Conservation (phyloP, 306 rosid genomes). For the Trifolium subterraneum region DNA sequence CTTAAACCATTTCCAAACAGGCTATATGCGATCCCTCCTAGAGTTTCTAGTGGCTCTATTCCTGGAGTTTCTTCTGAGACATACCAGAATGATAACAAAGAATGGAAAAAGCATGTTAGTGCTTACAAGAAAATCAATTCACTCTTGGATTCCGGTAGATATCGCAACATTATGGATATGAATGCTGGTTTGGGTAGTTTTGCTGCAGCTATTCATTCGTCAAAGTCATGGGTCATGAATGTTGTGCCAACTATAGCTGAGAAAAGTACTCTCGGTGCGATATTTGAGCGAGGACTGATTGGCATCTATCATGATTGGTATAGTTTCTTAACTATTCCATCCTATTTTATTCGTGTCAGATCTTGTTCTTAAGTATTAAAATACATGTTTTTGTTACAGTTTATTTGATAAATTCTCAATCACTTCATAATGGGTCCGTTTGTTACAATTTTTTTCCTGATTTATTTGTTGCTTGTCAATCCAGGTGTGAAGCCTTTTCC, state of each 20-base stretch:
- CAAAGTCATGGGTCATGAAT: conserved; percentile 95
- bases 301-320: conserved; percentile 99
- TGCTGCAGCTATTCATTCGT: conserved; percentile 79
- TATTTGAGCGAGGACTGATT: conserved; percentile 82
- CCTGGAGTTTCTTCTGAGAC: conserved; percentile 72
- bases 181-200: conserved; percentile 96
- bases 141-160: conserved; percentile 81
- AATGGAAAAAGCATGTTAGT: conserved; percentile 85
- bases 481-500: conserved; percentile 94
- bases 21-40: conserved; percentile 79
- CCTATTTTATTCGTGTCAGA: conserved; percentile 16
- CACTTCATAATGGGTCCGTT: too few species aligned
- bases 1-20: conserved; percentile 78
- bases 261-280: conserved; percentile 71
- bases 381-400: too few species aligned
- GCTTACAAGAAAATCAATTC: conserved; percentile 81
- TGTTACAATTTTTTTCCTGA: background rate
- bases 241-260: conserved; percentile 90
- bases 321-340: conserved; percentile 36
- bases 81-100: conserved; percentile 68
- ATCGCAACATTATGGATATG: conserved; percentile 96
- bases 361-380: background rate
- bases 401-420: too few species aligned
- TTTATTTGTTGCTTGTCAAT: conserved; percentile 38
- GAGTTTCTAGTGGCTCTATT: conserved; percentile 82